phyloP scores from a whole-genome alignment of 768 basidiomycete genomes.

The Pilatotrama ljubarskyi region DNA sequence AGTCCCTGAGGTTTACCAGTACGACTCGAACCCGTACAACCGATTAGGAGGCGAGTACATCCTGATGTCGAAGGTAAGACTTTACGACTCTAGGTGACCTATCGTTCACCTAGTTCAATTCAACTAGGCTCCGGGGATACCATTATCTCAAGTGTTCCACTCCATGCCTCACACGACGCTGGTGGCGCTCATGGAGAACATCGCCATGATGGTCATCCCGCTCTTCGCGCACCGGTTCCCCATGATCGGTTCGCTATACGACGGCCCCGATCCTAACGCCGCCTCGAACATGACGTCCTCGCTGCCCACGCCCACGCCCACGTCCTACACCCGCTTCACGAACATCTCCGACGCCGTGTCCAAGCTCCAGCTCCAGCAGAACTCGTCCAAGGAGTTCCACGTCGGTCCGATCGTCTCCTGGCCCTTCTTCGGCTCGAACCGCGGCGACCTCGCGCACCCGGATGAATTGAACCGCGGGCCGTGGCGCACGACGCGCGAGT shows the following conservation, averaged over 20 bases:
- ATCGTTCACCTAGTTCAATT: constrained; percentile 10
- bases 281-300: constrained; percentile 25
- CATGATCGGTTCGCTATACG: constrained; percentile 74
- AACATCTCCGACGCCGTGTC: constrained; percentile 18
- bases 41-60: constrained; percentile 84
- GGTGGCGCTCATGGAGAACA: constrained; percentile 62
- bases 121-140: constrained; percentile 68
- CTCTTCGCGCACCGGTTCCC: constrained; percentile 78
- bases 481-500: constrained; percentile 60
- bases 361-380: constrained; percentile 5
- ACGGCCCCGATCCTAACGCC: constrained; percentile 38
- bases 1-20: constrained; percentile 72
- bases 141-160: constrained; percentile 70
- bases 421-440: constrained; percentile 86
- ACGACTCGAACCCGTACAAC: constrained; percentile 84
- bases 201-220: constrained; percentile 68
- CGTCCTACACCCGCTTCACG: constrained; percentile 19
- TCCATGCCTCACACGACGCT: constrained; percentile 66
- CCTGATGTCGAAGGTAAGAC: constrained; percentile 77
- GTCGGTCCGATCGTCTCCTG: constrained; percentile 86
- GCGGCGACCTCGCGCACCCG: constrained; percentile 70
- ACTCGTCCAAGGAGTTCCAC: constrained; percentile 43
- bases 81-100: no score
- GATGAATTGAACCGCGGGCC: constrained; percentile 79
- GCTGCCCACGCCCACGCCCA: constrained; percentile 29